Conservation (phyloP, 192 early-diverging fungal genomes). For the Radiomyces spectabilis region DNA sequence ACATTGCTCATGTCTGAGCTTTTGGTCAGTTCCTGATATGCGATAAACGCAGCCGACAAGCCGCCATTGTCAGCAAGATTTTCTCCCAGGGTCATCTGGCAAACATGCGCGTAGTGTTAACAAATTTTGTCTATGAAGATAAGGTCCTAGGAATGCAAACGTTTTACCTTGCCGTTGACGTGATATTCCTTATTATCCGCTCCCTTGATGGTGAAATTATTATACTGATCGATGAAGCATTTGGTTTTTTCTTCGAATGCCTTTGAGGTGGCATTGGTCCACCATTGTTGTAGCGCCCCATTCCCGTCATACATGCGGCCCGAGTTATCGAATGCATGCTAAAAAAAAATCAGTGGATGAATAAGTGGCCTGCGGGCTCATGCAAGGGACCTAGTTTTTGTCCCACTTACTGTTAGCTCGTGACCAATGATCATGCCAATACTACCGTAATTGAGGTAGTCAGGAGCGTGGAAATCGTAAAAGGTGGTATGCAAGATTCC, state of each 20-base stretch:
- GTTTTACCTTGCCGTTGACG: slow-evolving; percentile 40
- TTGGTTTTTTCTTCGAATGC: slow-evolving; percentile 39
- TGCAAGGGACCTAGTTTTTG: too few species aligned
- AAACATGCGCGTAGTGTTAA: too few species aligned
- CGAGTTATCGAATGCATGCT: slow-evolving; percentile 44
- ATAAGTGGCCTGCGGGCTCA: too few species aligned
- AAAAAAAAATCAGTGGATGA: not conserved
- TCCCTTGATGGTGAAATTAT: slow-evolving; percentile 31
- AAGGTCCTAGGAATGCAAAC: not conserved
- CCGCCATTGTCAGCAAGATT: slow-evolving; percentile 68
- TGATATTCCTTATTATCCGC: slow-evolving; percentile 21
- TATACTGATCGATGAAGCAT: slow-evolving; percentile 62
- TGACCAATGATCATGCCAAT: slow-evolving; percentile 50
- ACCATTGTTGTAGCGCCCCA: slow-evolving; percentile 44
- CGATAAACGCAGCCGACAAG: slow-evolving; percentile 14
- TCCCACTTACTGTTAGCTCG: slow-evolving; percentile 28
- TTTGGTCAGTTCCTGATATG: slow-evolving; percentile 9
- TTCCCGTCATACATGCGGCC: slow-evolving; percentile 33
- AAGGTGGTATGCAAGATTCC: slow-evolving; percentile 43
- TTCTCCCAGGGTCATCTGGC: slow-evolving; percentile 38
- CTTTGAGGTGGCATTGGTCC: slow-evolving; percentile 48
- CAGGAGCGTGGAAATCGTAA: slow-evolving; percentile 27
- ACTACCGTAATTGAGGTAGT: slow-evolving; percentile 52
- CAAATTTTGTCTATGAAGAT: not conserved
- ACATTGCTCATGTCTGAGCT: slow-evolving; percentile 2